Evolutionary conservation across 2,329 filamentous ascomycete species (phyloP), one percentile per base, ranked within the genome.

Genomic region (Verticillium albo-atrum): DNA sequence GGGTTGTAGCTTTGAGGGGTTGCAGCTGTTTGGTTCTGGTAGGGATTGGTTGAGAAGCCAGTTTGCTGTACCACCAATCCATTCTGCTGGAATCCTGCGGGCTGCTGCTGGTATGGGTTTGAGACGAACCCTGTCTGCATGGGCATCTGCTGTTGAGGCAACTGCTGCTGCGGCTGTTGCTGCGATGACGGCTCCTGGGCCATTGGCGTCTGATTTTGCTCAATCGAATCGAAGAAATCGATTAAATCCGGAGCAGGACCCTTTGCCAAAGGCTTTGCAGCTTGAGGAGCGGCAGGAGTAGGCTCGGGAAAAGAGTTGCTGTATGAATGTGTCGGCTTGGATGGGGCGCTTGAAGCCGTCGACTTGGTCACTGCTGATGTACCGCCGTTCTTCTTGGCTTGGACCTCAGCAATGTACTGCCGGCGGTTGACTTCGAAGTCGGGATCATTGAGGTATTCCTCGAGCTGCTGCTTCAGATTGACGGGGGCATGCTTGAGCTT

Each of bases 401-500:
- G 89, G 70, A 94, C 89, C 70, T 96, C 91, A 1, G 91, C 90
- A 56, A 98, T 77, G 69, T 97, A 99, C 71, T 99, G 95, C 66
- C 92, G 83, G 62, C 95, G 85, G 67, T 98, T 95, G 59, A 93
- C 84, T 67, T 99, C 95, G 68, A 99, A 99, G 72, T 99, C 95
- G 3, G 92, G 88, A 68, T 99, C 95, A 63, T 93, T 89, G 53
- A 99, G 79, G 70, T 99, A 98, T 66, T 99, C 95, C 72, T 98
- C 92, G 27, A 99, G 82, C 59, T 96, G 92, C 27, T 88, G 88
- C 17, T 91, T 91, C 57, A 99, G 77, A 70, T 95, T 96, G 1
- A 96, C 93, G 1, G 95, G 96, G 6, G 95, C 95, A 72, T 99
- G 95, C 77, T 97, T 98, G 65, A 99, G 83, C 77, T 97, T 97